Conservation (phyloP, 2,329 filamentous ascomycete species). For the Myriosclerotinia scirpicola region DNA sequence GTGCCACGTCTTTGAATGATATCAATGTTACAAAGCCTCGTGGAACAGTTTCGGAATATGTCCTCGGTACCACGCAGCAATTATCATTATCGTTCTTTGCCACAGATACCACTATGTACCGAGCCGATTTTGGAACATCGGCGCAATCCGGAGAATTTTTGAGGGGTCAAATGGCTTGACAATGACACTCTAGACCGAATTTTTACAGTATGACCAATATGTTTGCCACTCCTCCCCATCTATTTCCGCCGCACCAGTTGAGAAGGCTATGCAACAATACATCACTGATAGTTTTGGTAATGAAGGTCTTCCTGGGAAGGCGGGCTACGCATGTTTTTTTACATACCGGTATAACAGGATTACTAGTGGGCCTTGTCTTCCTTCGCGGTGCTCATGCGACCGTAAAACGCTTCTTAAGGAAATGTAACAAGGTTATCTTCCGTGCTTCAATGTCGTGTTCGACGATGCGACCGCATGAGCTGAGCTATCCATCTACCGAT, state of each 20-base stretch:
- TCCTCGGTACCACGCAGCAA: background rate
- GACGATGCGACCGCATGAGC: background rate
- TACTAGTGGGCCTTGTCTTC: background rate
- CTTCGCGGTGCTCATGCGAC: background rate
- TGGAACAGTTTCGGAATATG: conserved; percentile 3
- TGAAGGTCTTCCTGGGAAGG: background rate
- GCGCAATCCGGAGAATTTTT: background rate
- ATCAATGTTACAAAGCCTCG: background rate
- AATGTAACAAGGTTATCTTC: background rate
- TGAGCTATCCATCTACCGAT: background rate
- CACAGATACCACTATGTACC: background rate
- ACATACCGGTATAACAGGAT: background rate
- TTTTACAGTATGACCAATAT: background rate
- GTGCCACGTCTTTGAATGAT: background rate
- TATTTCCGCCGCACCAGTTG: background rate
- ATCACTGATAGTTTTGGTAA: background rate
- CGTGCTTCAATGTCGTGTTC: background rate
- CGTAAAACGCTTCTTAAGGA: background rate
- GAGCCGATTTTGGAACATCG: background rate
- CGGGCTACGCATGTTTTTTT: background rate
- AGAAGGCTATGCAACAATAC: background rate
- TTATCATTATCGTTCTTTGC: background rate
- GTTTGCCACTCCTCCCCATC: background rate
- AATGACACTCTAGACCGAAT: background rate
- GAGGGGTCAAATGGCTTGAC: too few relatives aligned